These are phyloP conservation scores for Trichoderma simmonsii DNA, from an alignment of 2,329 filamentous ascomycete genomes.

Conservation along the genomic window DNA sequence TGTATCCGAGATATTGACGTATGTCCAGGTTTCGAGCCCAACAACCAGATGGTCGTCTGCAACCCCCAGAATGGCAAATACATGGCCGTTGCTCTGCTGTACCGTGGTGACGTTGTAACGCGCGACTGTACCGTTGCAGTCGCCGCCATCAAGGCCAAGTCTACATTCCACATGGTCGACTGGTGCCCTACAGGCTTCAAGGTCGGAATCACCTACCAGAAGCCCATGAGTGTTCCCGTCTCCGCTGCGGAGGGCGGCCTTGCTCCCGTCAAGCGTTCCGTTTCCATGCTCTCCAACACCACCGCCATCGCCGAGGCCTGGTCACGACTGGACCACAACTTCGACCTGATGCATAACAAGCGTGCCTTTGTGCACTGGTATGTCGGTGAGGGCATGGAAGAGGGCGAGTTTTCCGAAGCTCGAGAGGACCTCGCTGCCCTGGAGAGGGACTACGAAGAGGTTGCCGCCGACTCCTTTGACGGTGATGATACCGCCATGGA, in stretches of 20 bases:
- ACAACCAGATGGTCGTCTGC: constrained; percentile 77
- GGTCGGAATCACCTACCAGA: constrained; percentile 73
- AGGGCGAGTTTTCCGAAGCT: constrained; percentile 84
- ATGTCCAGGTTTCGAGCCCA: constrained; percentile 64
- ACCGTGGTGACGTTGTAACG: constrained; percentile 69
- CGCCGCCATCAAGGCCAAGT: constrained; percentile 65
- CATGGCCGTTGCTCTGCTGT: constrained; percentile 70
- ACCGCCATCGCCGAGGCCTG: constrained; percentile 71
- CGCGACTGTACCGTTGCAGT: constrained; percentile 67
- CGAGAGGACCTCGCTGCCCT: constrained; percentile 81
- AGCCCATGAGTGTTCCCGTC: constrained; percentile 57
- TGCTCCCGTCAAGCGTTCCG: constrained; percentile 59
- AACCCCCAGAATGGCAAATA: constrained; percentile 73
- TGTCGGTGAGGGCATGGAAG: constrained; percentile 89
- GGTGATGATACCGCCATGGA: constrained; percentile 65
- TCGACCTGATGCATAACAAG: constrained; percentile 77
- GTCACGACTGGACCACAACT: constrained; percentile 71
- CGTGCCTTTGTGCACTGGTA: constrained; percentile 76
- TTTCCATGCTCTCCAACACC: constrained; percentile 72
- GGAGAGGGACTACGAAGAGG: constrained; percentile 85
- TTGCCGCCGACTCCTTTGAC: constrained; percentile 68
- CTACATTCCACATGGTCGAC: constrained; percentile 70
- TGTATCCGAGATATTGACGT: constrained; percentile 22
- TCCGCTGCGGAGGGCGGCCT: constrained; percentile 56
- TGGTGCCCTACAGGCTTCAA: constrained; percentile 77